A percentile compares a stretch with the other conserved stretches of the same genome.
phyloP scores from a whole-genome alignment of 2,329 filamentous ascomycete species.

The Trichoderma aggressivum region DNA sequence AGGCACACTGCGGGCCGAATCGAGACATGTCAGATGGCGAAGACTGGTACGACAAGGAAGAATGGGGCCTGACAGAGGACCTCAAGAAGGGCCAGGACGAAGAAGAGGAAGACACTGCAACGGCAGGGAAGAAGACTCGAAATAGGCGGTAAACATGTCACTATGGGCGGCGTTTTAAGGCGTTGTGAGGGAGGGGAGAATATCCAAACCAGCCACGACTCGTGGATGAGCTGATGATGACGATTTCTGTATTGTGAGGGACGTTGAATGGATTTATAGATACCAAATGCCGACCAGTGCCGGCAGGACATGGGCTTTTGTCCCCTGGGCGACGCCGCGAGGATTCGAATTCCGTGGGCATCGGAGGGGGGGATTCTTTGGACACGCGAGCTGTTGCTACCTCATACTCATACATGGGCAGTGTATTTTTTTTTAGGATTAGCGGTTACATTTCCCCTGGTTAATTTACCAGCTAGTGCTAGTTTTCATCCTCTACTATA shows the following conservation, averaged over 20 bases:
- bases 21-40: constrained; percentile 82
- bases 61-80: constrained; percentile 71
- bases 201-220: background rate
- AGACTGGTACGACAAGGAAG: constrained; percentile 82
- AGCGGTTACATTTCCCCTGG: background rate
- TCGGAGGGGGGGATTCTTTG: background rate
- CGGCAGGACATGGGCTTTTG: background rate
- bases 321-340: background rate
- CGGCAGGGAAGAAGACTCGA: constrained; percentile 59
- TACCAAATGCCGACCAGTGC: background rate
- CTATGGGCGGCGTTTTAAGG: constrained; percentile 15
- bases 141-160: constrained; percentile 42
- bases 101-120: constrained; percentile 70
- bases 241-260: constrained; percentile 21
- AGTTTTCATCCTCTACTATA: background rate
- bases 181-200: constrained; percentile 2
- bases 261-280: constrained; percentile 9
- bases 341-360: background rate
- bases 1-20: constrained; percentile 64
- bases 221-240: constrained; percentile 25
- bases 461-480: background rate
- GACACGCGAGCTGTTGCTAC: background rate
- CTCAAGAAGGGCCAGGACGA: constrained; percentile 79
- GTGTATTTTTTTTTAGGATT: constrained; percentile 12
- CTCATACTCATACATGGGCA: background rate